Evolutionary conservation across 1,284 basidiomycete species (phyloP), one percentile per base, ranked within the genome.

Genomic region (Tylopilus sp.): DNA sequence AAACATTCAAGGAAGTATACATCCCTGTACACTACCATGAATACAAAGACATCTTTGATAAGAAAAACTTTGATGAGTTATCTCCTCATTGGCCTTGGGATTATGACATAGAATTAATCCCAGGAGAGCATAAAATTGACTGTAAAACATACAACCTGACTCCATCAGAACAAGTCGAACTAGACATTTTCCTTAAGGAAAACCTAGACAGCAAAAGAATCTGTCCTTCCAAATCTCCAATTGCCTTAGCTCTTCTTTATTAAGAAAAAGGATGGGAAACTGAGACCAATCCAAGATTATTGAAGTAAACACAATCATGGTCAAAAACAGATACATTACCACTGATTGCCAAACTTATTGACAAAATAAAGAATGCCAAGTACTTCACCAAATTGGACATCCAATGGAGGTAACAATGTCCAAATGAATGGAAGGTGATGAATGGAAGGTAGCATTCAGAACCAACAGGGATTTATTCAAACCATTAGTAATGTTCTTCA

Each of bases 401-500:
- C 0, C 1, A 3, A 6, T 65, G 63, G 60, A 24, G 63, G 62
- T 8, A 63, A 65, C 2, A 65, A 65, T 19, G 13, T 65, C 0
- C 3, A 39, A 0, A 59, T 63, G 19, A 22, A 24, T n/a, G 6
- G 53, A 59, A 2, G 53, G 49, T 2, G 49, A 65, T 19, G 49
- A 65, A 39, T 65, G 57, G 61, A 65, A 65, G 24, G 64, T 33
- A 1, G 53, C 39, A 0, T 64, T 66, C 15, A 5, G 12, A 12
- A 66, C 55, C 0, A 66, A 64, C 10, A 4, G 4, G 0, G 58
- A 59, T 0, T 7, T 66, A 0, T 66, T 64, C 0, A 15, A 66
- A 24, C 62, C 52, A 0, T 1, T 60, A 0, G 56, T 65, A 0
- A 66, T 67, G 57, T 67, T 65, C n/a, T 67, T 67, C 4, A 3